Base-by-base conservation (phyloP, 2,329 filamentous ascomycete species). In the Cladosporium austrohemisphaericum region DNA sequence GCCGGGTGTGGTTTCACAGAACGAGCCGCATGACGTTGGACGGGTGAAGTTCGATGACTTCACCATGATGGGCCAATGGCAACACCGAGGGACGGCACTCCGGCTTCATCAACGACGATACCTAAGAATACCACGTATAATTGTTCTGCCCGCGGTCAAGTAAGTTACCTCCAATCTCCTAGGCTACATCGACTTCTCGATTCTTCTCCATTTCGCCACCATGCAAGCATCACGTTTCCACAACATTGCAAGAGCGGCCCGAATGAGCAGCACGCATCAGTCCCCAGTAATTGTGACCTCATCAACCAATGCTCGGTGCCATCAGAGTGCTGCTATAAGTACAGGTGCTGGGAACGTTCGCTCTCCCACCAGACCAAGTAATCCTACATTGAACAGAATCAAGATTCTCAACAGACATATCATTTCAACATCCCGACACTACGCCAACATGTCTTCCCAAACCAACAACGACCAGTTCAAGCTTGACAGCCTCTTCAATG, bases 401-500 rank as follows among this genome's bases (percentile, higher is more conserved):
- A 18, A 10, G 6, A 49, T 45, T 9, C 14, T 56, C 29, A 51
- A 48, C 28, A 26, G 35, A 19, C 48, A 55, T 25, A 55, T 55
- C 41, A 46, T 40, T 13, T 49, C 45, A 29, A 25, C 23, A n/a
- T 19, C 51, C 48, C 31, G 47, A 37, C 47, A 50, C 11, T 31
- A 26, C 14, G 47, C 40, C 52, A 61, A 55, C 48, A 64, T 65
- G 62, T 55, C 61, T 40, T 60, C 59, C 18, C 38, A 54, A 33
- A 48, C 61, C 43, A 68, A 68, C 63, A 69, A 69, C 44, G 51
- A 62, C 10, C 57, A 60, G 33, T 68, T 68, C 59, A 54, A 61
- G 53, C 60, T 68, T 19, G 41, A 52, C 26, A 57, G 60, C 22
- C 53, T 70, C 32, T 69, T 69, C 59, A 60, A 66, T 62, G 66